A percentile compares a stretch with the other conserved stretches of the same genome.
Evolutionary conservation across 768 basidiomycete genomes (phyloP).

Genomic region (Termitomyces eurrhizus): DNA sequence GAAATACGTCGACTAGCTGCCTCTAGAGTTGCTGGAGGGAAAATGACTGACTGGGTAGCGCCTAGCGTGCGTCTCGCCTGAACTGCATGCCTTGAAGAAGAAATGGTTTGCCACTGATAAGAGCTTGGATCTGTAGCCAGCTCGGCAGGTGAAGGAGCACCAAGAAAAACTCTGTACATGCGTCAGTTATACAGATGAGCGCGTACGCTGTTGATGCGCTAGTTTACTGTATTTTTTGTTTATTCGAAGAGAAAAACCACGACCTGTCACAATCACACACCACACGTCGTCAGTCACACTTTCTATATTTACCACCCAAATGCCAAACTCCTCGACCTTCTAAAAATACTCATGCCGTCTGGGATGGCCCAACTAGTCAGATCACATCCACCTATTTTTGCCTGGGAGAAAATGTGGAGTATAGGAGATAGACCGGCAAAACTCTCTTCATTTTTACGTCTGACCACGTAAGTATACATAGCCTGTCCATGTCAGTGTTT

Average conservation of each 20-base stretch:
- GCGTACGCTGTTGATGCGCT: not conserved
- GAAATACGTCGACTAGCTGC: conserved; percentile 71
- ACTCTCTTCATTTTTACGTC: no score
- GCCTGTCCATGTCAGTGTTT: no score
- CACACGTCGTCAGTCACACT: not conserved
- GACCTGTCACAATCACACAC: not conserved
- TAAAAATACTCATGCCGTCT: not conserved
- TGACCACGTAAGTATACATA: no score
- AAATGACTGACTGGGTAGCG: conserved; percentile 24
- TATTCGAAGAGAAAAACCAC: not conserved
- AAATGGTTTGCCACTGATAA: conserved; percentile 46
- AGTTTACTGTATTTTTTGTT: no score
- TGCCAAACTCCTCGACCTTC: no score
- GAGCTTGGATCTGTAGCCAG: conserved; percentile 27
- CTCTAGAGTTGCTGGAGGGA: conserved; percentile 57
- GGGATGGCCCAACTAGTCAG: not conserved
- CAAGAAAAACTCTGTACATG: conserved; percentile 53
- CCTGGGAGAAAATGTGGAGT: not conserved
- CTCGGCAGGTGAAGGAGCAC: conserved; percentile 39
- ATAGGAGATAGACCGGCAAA: not conserved
- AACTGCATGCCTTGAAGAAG: conserved; percentile 26
- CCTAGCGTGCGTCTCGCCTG: not conserved
- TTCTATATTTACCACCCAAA: not conserved
- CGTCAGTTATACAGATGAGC: not conserved
- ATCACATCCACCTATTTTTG: not conserved